These are phyloP conservation scores for Colletotrichum horii DNA, from an alignment of 2,329 filamentous ascomycete genomes.

Conservation along the genomic window DNA sequence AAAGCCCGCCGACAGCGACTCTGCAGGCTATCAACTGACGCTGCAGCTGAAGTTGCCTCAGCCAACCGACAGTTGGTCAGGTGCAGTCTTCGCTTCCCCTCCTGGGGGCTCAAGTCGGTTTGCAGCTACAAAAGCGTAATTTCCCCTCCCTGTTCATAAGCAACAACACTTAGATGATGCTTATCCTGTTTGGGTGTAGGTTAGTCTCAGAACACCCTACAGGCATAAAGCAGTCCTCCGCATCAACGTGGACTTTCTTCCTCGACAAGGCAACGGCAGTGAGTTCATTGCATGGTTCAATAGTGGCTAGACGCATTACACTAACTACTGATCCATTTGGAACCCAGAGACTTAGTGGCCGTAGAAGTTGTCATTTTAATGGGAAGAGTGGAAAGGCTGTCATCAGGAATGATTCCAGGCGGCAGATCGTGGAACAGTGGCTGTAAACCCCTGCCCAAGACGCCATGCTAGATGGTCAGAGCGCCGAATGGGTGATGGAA, in stretches of 20 bases:
- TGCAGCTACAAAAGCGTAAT: not conserved
- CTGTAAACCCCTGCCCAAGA: not conserved
- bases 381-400: not conserved
- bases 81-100: not conserved
- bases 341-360: not conserved
- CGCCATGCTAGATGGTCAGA: not conserved
- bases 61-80: not conserved
- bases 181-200: not conserved
- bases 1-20: not conserved
- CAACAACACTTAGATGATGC: not conserved
- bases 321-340: not conserved
- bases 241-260: not conserved
- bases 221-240: not conserved
- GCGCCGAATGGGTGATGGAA: not conserved
- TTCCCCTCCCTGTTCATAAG: not conserved
- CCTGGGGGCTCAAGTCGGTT: not conserved
- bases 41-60: not conserved
- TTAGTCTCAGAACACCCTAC: not conserved
- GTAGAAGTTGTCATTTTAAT: not conserved
- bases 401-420: not conserved
- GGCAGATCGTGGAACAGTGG: not conserved
- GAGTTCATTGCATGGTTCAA: not conserved
- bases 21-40: not conserved
- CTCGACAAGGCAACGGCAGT: not conserved
- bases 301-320: not conserved